phyloP scores from a whole-genome alignment of 768 basidiomycete species.

The Termitomyces sp. region DNA sequence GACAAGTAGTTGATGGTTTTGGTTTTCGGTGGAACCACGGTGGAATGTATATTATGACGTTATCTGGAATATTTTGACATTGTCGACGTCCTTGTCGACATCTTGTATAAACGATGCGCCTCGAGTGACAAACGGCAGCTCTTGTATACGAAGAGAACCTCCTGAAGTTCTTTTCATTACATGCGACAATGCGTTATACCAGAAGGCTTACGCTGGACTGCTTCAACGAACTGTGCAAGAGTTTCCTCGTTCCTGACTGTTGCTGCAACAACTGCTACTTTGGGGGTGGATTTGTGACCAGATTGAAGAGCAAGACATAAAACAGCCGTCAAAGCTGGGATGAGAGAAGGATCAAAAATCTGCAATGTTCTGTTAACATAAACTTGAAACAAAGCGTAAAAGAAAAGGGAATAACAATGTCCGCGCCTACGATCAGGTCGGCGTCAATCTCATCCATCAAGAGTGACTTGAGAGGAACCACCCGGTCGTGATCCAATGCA shows the following conservation, averaged over 20 bases:
- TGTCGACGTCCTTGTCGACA: constrained; percentile 26
- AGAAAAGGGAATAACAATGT: constrained; percentile 37
- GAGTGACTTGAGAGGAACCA: constrained; percentile 20
- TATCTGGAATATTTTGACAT: constrained; percentile 42
- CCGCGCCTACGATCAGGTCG: constrained; percentile 67
- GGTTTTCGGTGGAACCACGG: background rate
- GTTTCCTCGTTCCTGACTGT: constrained; percentile 56
- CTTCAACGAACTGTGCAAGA: constrained; percentile 33
- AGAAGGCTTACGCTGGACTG: constrained; percentile 23
- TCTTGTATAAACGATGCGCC: constrained; percentile 20
- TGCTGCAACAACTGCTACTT: constrained; percentile 41
- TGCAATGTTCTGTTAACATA: constrained; percentile 17
- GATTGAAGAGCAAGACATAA: constrained; percentile 38
- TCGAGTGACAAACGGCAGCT: constrained; percentile 16
- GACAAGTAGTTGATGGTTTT: constrained; percentile 22
- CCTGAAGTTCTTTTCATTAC: constrained; percentile 13
- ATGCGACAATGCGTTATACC: background rate
- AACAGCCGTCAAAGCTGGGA: constrained; percentile 49
- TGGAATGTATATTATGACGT: constrained; percentile 12
- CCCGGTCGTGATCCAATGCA: constrained; percentile 32
- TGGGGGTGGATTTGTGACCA: constrained; percentile 5
- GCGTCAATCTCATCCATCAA: constrained; percentile 38
- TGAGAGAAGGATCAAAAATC: constrained; percentile 65
- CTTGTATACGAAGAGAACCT: constrained; percentile 17
- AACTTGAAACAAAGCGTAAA: background rate